phyloP scores from a whole-genome alignment of 768 basidiomycete genomes.

The Hericium alpestre region DNA sequence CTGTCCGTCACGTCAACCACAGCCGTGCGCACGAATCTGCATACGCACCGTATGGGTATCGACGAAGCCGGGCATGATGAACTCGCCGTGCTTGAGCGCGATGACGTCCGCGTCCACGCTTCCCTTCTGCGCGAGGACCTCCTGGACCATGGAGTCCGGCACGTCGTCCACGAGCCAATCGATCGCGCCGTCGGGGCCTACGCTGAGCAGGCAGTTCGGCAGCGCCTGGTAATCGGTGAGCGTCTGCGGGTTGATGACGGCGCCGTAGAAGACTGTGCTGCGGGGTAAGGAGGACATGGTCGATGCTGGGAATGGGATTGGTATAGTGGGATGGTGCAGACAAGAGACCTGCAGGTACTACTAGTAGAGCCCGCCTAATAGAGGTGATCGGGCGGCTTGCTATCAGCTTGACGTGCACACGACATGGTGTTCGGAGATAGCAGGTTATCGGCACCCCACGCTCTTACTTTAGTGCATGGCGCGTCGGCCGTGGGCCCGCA shows the following conservation, averaged over 20 bases:
- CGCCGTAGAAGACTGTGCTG: conserved; percentile 37
- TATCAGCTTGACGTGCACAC: too few species aligned
- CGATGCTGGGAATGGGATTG: too few species aligned
- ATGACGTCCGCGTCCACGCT: conserved; percentile 23
- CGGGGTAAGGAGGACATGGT: background rate
- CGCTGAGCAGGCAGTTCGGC: conserved; percentile 44
- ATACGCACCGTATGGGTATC: conserved; percentile 81
- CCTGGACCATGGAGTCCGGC: conserved; percentile 31
- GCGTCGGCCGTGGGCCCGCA: too few species aligned
- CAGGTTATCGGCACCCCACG: too few species aligned
- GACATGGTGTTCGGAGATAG: too few species aligned
- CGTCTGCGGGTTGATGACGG: conserved; percentile 43
- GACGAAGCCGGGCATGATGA: conserved; percentile 79
- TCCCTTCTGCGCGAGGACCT: conserved; percentile 44
- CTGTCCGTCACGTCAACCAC: conserved; percentile 23
- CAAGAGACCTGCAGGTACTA: background rate
- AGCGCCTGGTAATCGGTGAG: conserved; percentile 33
- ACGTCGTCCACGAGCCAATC: conserved; percentile 65
- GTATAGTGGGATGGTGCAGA: background rate
- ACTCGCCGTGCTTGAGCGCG: conserved; percentile 36
- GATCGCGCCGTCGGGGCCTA: conserved; percentile 44
- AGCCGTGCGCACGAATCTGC: background rate
- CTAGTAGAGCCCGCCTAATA: background rate
- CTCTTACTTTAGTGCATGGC: too few species aligned
- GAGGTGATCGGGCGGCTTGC: background rate